Conservation (phyloP, 805 yeast genomes). For the Wickerhamiella brachini region DNA sequence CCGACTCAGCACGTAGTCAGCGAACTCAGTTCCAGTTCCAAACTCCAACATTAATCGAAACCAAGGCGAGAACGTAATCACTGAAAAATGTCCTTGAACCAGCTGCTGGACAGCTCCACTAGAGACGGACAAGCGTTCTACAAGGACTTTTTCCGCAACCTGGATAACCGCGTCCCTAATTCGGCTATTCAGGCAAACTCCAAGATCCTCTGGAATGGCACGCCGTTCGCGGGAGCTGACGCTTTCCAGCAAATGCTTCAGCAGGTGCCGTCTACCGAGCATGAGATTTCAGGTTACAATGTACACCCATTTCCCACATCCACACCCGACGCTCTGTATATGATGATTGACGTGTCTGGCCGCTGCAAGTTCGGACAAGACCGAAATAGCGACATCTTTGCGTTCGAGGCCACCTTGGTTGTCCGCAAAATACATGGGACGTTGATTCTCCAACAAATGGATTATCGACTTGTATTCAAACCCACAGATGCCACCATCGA, state of each 20-base stretch:
- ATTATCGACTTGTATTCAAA: constrained; percentile 25
- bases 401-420: constrained; percentile 23
- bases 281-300: constrained; percentile 25
- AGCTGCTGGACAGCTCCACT: constrained; percentile 14
- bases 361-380: constrained; percentile 24
- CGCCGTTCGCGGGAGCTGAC: constrained; percentile 28
- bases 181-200: constrained; percentile 22
- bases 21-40: no score
- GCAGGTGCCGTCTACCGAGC: constrained; percentile 25
- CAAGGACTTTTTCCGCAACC: constrained; percentile 21
- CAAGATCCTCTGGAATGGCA: constrained; percentile 30
- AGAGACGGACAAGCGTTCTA: constrained; percentile 18
- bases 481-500: constrained; percentile 21
- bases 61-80: no score
- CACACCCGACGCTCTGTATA: constrained; percentile 15
- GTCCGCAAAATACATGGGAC: constrained; percentile 13
- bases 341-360: constrained; percentile 24
- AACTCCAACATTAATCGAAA: no score
- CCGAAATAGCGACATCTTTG: constrained; percentile 19
- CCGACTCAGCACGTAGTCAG: no score
- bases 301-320: constrained; percentile 27
- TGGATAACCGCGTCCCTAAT: constrained; percentile 22
- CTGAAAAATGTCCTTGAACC: constrained; percentile 1
- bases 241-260: constrained; percentile 24
- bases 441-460: constrained; percentile 17